These are phyloP conservation scores for Onygenales sp. DNA, from an alignment of 2,329 filamentous ascomycete species.

Conservation along the genomic window DNA sequence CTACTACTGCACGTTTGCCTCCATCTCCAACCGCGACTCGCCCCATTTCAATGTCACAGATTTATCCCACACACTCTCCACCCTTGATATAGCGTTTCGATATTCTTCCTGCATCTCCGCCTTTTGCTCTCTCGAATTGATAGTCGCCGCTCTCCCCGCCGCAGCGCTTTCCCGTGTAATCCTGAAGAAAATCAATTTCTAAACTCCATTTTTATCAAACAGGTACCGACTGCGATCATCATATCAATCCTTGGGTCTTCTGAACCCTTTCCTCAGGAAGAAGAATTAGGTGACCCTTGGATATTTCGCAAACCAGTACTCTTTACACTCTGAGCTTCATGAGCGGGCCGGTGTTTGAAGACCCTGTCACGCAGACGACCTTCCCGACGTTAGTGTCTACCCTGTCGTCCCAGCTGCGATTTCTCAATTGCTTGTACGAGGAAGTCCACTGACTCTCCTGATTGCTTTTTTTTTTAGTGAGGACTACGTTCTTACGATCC, in stretches of 20 bases:
- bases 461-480: conserved; percentile 14
- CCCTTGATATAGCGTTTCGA: conserved; percentile 13
- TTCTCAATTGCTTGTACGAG: conserved; percentile 4
- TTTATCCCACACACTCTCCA: conserved; percentile 15
- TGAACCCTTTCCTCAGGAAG: conserved; percentile 6
- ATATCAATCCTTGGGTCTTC: conserved; percentile 8
- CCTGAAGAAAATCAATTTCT: not conserved
- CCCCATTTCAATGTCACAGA: conserved; percentile 4
- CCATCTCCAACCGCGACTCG: conserved; percentile 4
- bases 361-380: conserved; percentile 31
- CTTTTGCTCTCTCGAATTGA: conserved; percentile 16
- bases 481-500: conserved; percentile 49
- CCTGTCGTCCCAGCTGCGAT: not conserved
- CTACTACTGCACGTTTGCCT: not conserved
- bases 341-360: conserved; percentile 33
- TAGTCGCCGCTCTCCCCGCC: not conserved
- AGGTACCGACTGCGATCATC: conserved; percentile 11
- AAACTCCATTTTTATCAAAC: not conserved
- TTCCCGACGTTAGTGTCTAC: conserved; percentile 29
- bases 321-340: conserved; percentile 27
- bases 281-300: conserved; percentile 7
- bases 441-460: conserved; percentile 2
- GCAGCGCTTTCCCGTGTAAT: not conserved
- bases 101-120: conserved; percentile 4
- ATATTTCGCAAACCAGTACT: conserved; percentile 5